Evolutionary conservation across 2,329 filamentous ascomycete genomes (phyloP), one percentile per base, ranked within the genome.

Genomic region (Chaetomiaceae sp.): DNA sequence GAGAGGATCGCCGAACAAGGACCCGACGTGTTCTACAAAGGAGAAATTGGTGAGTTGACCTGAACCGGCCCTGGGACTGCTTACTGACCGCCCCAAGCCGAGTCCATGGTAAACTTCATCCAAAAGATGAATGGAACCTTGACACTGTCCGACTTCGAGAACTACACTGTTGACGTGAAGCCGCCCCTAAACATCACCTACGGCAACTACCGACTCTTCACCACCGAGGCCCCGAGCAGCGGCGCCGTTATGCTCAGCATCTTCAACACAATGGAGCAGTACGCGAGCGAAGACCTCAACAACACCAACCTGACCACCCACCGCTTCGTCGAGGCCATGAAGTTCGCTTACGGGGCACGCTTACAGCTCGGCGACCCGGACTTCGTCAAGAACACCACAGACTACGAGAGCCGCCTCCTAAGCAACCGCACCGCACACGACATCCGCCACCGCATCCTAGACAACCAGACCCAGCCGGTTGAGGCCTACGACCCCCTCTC

Each of bases 261-360:
- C 3, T 75, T 97, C 64, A 96, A 95, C 66, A 90, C 85, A 29
- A 79, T 96, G 69, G 86, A 92, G 68, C 87, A 88, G 17, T 96
- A 88, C 68, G 71, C 77, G 3, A 69, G 73, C 34, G 74, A 84
- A 23, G 84, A 82, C 55, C 66, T 76, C 7, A 55, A 69, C 11
- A 72, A 80, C 39, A 68, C 69, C 19, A 85, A 89, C 61, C 72
- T 95, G 0, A 89, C 85, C 34, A 86, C 85, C 0, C 94, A 97
- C 70, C 82, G 88, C 14, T 79, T 96, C 59, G 83, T 90, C 64
- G 94, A 97, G 75, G 87, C 91, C 12, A 89, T 96, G 73, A 82
- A 90, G 20, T 97, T 95, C 68, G 91, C 83, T 3, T 97, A 96
- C 66, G 91, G 86, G 4, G 75, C 87, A 62, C 84, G 91, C 53